Conservation (phyloP, 805 yeast species). For the Lipomyces kockii region DNA sequence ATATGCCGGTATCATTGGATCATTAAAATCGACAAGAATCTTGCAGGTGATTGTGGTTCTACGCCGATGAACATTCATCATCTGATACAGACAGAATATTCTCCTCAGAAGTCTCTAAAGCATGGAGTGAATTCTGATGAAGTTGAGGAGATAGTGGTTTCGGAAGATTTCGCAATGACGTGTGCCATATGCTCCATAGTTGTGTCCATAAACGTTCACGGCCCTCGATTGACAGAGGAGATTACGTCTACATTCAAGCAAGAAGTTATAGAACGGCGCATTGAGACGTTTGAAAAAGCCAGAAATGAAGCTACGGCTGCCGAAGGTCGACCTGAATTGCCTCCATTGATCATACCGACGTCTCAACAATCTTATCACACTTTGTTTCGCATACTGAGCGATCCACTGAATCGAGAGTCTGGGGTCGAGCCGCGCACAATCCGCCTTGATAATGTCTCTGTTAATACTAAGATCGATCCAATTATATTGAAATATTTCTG, state of each 20-base stretch:
- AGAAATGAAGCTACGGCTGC: conserved; percentile 33
- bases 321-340: conserved; percentile 39
- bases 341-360: conserved; percentile 51
- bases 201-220: conserved; percentile 11
- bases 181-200: conserved; percentile 23
- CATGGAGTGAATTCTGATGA: conserved; percentile 6
- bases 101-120: neutral
- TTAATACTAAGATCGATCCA: conserved; percentile 64
- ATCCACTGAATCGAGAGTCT: conserved; percentile 59
- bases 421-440: conserved; percentile 60
- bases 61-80: conserved; percentile 26
- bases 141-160: neutral
- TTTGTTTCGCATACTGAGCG: conserved; percentile 64
- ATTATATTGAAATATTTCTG: conserved; percentile 48
- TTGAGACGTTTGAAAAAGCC: conserved; percentile 45
- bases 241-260: conserved; percentile 56
- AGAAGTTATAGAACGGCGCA: conserved; percentile 58
- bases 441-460: conserved; percentile 53
- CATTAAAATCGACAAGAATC: conserved; percentile 6
- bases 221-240: conserved; percentile 49
- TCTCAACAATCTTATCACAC: conserved; percentile 64
- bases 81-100: conserved; percentile 17
- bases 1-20: conserved; percentile 28
- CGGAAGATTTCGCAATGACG: conserved; percentile 15
- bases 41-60: conserved; percentile 13